A percentile compares a stretch with the other conserved stretches of the same genome.
Conservation (phyloP, 441 rosid genomes). For the Capsella rubella region DNA sequence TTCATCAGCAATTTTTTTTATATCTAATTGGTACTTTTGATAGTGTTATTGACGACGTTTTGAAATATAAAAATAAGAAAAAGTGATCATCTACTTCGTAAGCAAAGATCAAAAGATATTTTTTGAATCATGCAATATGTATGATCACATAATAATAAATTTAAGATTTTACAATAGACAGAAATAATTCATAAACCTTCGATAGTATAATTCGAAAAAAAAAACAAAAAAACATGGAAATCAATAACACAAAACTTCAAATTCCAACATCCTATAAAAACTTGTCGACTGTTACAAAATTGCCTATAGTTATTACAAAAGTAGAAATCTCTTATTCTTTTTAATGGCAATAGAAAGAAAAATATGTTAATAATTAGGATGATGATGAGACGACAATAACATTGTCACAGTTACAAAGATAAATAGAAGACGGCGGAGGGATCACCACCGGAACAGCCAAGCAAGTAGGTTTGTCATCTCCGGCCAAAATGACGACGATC, state of each 20-base stretch:
- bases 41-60: neutral
- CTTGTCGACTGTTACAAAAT: slow-evolving; percentile 25
- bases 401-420: slow-evolving; percentile 35
- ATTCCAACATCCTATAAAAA: slow-evolving; percentile 7
- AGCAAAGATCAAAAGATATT: neutral
- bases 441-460: slow-evolving; percentile 53
- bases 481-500: slow-evolving; percentile 73
- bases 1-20: no score
- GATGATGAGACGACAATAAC: slow-evolving; percentile 5
- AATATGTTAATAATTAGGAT: neutral
- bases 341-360: neutral
- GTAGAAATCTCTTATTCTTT: neutral
- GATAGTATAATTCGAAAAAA: neutral
- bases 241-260: neutral
- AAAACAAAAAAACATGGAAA: neutral
- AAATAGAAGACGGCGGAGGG: slow-evolving; percentile 29
- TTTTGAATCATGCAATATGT: neutral
- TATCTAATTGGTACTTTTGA: neutral
- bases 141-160: neutral
- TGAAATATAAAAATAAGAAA: neutral
- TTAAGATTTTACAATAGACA: neutral
- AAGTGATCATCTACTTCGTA: neutral
- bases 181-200: neutral
- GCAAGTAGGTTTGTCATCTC: slow-evolving; percentile 61
- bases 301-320: slow-evolving; percentile 22